Base-by-base conservation (phyloP, 805 yeast genomes). In the Saturnispora besseyi region DNA sequence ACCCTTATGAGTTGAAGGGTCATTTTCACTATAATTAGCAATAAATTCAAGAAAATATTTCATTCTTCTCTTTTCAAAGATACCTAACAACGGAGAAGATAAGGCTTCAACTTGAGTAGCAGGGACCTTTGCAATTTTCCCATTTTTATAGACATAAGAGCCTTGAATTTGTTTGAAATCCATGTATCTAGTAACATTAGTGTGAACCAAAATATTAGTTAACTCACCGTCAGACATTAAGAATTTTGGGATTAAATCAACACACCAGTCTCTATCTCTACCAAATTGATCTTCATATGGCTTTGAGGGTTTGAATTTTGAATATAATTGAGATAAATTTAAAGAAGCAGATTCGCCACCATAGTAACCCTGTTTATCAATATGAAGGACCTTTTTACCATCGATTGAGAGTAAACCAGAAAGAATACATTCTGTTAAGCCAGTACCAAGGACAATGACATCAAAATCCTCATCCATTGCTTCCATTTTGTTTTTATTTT, bases 141-240 rank as follows among this genome's bases (percentile, higher is more conserved):
- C 96, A 55, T 79, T 82, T 51, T 95, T 79, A 71, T 87, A 90
- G 37, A 93, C 99, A 65, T 84, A 93, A 26, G 96, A 85, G 7
- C 98, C 98, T n/a, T 89, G 81, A 52, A 93, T 86, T 70, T 89
- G 97, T 69, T 91, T 91, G 73, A 93, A 93, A 65, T 93, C 98
- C 62, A 93, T 82, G 68, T 91, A 91, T 57, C 96, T 76, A 28
- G 98, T 91, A 51, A 93, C 99, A 60, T 91, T 91, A 24, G 99
- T 93, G 66, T 91, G 96, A 33, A 87, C 89, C 58, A 93, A 77
- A 58, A 93, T 93, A 66, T 91, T 91, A 55, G 97, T 93, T 67
- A 93, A 78, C 65, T 91, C 99, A 40, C 99, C 99, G 63, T 89
- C 87, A 49, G 97, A 90, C 99, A 93, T 93, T 59, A 93, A 73